phyloP scores from a whole-genome alignment of 164 flowering plant genomes.

The Platanus orientalis region DNA sequence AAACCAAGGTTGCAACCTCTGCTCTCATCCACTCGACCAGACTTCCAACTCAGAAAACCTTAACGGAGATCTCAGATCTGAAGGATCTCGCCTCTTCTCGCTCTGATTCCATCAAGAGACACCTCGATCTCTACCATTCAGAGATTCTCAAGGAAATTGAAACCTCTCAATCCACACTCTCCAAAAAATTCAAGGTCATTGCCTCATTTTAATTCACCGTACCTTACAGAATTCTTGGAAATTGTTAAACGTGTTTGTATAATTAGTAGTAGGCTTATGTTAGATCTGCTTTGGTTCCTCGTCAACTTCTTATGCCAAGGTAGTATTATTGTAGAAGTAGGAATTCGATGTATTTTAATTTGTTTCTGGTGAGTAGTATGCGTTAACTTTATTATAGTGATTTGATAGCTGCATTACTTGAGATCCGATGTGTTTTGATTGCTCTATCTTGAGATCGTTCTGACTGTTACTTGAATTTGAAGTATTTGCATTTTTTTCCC shows the following conservation, averaged over 20 bases:
- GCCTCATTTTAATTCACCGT: background rate
- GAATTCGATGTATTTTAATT: too few species aligned
- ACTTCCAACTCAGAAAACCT: conserved; percentile 26
- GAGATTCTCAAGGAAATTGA: conserved; percentile 67
- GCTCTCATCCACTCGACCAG: conserved; percentile 5
- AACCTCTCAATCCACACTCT: conserved; percentile 56
- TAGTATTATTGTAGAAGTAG: too few species aligned
- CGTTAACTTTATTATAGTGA: too few species aligned
- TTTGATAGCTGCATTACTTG: too few species aligned
- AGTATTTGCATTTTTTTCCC: too few species aligned
- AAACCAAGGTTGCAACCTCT: background rate
- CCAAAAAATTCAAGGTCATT: conserved; percentile 60
- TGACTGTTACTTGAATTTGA: too few species aligned
- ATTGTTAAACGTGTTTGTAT: background rate
- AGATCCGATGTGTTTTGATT: too few species aligned
- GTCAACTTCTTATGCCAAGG: too few species aligned
- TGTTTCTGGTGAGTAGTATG: too few species aligned
- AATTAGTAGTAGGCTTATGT: too few species aligned
- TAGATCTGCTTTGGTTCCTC: too few species aligned
- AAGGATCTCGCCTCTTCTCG: conserved; percentile 47
- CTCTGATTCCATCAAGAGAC: conserved; percentile 51
- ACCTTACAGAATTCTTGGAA: background rate
- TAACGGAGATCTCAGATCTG: conserved; percentile 47
- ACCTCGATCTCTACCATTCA: conserved; percentile 53
- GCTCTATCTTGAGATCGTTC: too few species aligned